Percentiles rank a stretch among this genome's conserved stretches.
Conservation (phyloP, 495 filamentous ascomycete species). For the Daldinia concentrica region DNA sequence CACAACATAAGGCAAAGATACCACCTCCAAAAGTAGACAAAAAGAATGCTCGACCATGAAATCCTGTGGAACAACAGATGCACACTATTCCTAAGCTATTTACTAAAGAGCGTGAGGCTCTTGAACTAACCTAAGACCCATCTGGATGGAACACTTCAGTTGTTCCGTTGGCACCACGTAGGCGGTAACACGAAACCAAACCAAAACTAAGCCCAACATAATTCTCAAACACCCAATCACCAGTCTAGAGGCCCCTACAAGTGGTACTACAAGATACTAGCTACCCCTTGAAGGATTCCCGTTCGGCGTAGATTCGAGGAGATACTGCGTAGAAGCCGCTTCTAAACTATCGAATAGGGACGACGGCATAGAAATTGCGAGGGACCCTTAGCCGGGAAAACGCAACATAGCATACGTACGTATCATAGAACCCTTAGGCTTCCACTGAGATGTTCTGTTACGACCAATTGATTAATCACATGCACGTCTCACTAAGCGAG, state of each 20-base stretch:
- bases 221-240: slow-evolving; percentile 16
- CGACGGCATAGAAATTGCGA: not conserved
- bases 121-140: slow-evolving; percentile 31
- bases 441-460: slow-evolving; percentile 25
- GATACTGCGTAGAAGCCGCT: slow-evolving; percentile 5
- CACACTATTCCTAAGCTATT: slow-evolving; percentile 17
- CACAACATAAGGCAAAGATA: slow-evolving; percentile 5
- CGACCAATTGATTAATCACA: slow-evolving; percentile 34
- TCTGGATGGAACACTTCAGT: slow-evolving; percentile 35
- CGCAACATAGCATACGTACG: slow-evolving; percentile 18
- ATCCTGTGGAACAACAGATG: slow-evolving; percentile 9
- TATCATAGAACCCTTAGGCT: slow-evolving; percentile 25
- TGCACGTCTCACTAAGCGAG: slow-evolving; percentile 41
- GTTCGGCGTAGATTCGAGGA: slow-evolving; percentile 12
- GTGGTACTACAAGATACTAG: slow-evolving; percentile 9
- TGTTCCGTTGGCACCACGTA: slow-evolving; percentile 42
- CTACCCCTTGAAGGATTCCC: slow-evolving; percentile 20
- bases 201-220: slow-evolving; percentile 31
- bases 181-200: slow-evolving; percentile 26
- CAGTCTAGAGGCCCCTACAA: not conserved
- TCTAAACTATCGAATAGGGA: slow-evolving; percentile 22
- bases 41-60: not conserved
- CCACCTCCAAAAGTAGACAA: slow-evolving; percentile 2
- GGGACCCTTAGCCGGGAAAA: slow-evolving; percentile 23
- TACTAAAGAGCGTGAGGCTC: slow-evolving; percentile 36